phyloP scores from a whole-genome alignment of 495 filamentous ascomycete genomes.

The Xylaria sp. region DNA sequence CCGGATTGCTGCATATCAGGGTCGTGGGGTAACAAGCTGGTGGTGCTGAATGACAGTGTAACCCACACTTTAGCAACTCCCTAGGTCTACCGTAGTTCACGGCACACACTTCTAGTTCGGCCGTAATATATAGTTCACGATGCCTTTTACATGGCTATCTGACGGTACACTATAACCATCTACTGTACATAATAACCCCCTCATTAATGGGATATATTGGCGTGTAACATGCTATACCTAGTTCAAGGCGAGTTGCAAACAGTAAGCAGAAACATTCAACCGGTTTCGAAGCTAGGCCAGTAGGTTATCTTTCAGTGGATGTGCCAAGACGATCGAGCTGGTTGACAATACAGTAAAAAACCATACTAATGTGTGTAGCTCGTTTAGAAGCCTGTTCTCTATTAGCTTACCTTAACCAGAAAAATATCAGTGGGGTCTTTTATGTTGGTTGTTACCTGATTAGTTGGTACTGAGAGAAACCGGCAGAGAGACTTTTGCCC shows the following conservation, averaged over 20 bases:
- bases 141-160: neutral
- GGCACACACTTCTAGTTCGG: neutral
- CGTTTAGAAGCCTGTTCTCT: constrained; percentile 9
- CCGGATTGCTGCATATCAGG: constrained; percentile 19
- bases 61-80: constrained; percentile 11
- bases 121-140: neutral
- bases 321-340: constrained; percentile 20
- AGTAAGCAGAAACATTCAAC: constrained; percentile 24
- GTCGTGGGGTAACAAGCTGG: constrained; percentile 18
- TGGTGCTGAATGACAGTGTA: constrained; percentile 17
- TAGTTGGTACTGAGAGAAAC: neutral
- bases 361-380: constrained; percentile 16
- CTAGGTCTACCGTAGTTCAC: neutral
- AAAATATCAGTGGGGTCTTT: constrained; percentile 6
- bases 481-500: neutral
- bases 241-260: constrained; percentile 1
- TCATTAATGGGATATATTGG: constrained; percentile 14
- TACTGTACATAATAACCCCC: constrained; percentile 5
- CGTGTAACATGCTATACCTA: neutral
- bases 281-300: constrained; percentile 5
- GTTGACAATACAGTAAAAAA: constrained; percentile 6
- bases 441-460: neutral
- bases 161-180: neutral
- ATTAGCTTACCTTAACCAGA: constrained; percentile 8
- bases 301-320: constrained; percentile 16